A percentile compares a stretch with the other conserved stretches of the same genome.
Evolutionary conservation across 2,329 filamentous ascomycete genomes (phyloP).

Genomic region (Aspergillus aculeatinus): DNA sequence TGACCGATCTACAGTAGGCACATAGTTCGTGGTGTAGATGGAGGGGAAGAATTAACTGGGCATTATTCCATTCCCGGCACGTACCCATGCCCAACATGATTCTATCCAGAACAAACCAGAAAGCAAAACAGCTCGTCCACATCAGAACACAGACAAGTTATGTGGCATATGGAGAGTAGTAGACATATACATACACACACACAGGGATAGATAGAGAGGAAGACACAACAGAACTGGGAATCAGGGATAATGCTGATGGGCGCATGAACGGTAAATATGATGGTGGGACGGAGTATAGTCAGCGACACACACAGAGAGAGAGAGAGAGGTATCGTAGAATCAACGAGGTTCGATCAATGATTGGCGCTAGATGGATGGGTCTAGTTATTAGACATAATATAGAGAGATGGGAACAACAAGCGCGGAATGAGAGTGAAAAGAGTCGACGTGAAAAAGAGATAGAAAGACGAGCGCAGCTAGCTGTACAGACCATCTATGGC

Average conservation of each 20-base stretch:
- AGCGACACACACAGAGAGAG: neutral
- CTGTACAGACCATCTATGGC: conserved; percentile 11
- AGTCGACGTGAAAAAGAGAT: neutral
- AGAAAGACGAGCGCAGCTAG: conserved; percentile 8
- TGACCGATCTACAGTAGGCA: too few species aligned
- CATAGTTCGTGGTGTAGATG: too few species aligned
- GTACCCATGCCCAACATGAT: neutral
- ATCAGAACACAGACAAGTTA: neutral
- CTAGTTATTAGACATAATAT: neutral
- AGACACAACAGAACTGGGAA: neutral
- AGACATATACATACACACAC: neutral
- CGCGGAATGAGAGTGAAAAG: conserved; percentile 9
- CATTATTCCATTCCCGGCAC: neutral
- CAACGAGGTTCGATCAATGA: neutral
- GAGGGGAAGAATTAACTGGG: neutral
- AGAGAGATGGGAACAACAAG: neutral
- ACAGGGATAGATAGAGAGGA: neutral
- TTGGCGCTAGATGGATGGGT: neutral
- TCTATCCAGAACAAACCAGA: neutral
- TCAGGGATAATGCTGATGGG: neutral
- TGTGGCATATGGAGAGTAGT: neutral
- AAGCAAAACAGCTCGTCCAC: neutral
- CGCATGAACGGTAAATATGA: too few species aligned
- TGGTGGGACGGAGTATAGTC: too few species aligned
- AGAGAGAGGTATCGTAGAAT: neutral